Percentiles rank a stretch among this genome's conserved stretches.
These are phyloP conservation scores for Lactarius vividus DNA, from an alignment of 768 basidiomycete species.

Conservation along the genomic window DNA sequence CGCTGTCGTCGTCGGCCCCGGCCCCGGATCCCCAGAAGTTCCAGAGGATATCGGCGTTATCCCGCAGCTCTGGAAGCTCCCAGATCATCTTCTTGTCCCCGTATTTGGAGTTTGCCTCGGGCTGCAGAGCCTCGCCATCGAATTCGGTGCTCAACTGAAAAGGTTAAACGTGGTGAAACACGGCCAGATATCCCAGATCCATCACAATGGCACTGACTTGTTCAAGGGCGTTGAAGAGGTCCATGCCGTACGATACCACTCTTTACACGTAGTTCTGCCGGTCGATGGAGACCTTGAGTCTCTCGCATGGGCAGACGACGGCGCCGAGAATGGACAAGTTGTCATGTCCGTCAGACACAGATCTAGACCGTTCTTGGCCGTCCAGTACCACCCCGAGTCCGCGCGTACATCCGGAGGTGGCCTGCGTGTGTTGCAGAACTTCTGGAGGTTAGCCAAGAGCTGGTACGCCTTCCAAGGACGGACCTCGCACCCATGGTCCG, in stretches of 20 bases:
- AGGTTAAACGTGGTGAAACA: constrained; percentile 71
- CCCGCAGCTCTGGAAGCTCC: constrained; percentile 65
- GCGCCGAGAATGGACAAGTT: constrained; percentile 60
- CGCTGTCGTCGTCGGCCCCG: constrained; percentile 72
- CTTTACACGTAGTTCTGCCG: constrained; percentile 58
- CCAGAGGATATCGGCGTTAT: constrained; percentile 65
- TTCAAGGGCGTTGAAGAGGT: constrained; percentile 56
- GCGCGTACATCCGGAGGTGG: constrained; percentile 70
- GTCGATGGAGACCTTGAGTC: constrained; percentile 52
- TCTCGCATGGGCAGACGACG: constrained; percentile 73
- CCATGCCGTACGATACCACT: constrained; percentile 76
- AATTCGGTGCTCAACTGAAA: constrained; percentile 59
- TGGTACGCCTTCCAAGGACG: constrained; percentile 51
- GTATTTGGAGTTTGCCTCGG: constrained; percentile 85
- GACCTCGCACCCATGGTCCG: constrained; percentile 42
- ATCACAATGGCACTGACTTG: constrained; percentile 56
- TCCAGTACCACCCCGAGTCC: constrained; percentile 89
- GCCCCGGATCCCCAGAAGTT: constrained; percentile 72
- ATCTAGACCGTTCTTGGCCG: constrained; percentile 74
- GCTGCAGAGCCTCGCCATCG: constrained; percentile 69
- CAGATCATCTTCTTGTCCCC: constrained; percentile 52
- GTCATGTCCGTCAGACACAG: constrained; percentile 73
- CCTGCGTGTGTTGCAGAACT: constrained; percentile 64
- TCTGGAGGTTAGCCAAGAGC: constrained; percentile 62
- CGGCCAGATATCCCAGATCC: constrained; percentile 65